Conservation (phyloP, 2,329 filamentous ascomycete genomes). For the Polytolypa hystricis region DNA sequence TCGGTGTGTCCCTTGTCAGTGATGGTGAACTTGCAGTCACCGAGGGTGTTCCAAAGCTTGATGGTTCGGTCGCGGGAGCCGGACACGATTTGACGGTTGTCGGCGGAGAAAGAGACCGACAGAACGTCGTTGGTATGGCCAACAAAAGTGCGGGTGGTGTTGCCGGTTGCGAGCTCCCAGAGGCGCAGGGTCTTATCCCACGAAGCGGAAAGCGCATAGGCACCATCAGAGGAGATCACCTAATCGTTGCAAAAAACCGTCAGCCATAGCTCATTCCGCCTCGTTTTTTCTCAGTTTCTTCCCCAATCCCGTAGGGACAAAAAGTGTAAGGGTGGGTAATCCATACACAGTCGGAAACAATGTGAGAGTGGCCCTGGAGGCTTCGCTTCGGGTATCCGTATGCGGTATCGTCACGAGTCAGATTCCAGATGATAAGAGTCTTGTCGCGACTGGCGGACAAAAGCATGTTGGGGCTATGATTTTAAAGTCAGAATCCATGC, state of each 20-base stretch:
- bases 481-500: slow-evolving; percentile 2
- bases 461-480: slow-evolving; percentile 92
- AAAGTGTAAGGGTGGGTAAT: slow-evolving; percentile 16
- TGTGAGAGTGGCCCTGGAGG: slow-evolving; percentile 98
- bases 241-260: slow-evolving; percentile 28
- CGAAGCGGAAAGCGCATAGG: slow-evolving; percentile 95
- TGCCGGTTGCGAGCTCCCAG: slow-evolving; percentile 96
- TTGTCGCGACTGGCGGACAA: slow-evolving; percentile 96
- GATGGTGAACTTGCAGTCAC: slow-evolving; percentile 99
- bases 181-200: slow-evolving; percentile 99
- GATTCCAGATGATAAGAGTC: slow-evolving; percentile 99
- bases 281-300: slow-evolving; percentile 9
- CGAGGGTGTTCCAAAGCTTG: slow-evolving; percentile 99
- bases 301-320: slow-evolving; percentile 7
- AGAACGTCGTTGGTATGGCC: slow-evolving; percentile 99
- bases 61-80: slow-evolving; percentile 96
- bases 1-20: slow-evolving; percentile 99
- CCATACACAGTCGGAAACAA: slow-evolving; percentile 99
- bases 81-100: slow-evolving; percentile 99
- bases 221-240: slow-evolving; percentile 99
- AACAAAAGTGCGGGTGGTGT: slow-evolving; percentile 95
- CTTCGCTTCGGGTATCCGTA: slow-evolving; percentile 99
- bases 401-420: slow-evolving; percentile 94
- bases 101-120: slow-evolving; percentile 99
- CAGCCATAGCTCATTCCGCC: slow-evolving; percentile 12